phyloP scores from a whole-genome alignment of 108 stramenopile genomes.

The Nannochloropsis salina region DNA sequence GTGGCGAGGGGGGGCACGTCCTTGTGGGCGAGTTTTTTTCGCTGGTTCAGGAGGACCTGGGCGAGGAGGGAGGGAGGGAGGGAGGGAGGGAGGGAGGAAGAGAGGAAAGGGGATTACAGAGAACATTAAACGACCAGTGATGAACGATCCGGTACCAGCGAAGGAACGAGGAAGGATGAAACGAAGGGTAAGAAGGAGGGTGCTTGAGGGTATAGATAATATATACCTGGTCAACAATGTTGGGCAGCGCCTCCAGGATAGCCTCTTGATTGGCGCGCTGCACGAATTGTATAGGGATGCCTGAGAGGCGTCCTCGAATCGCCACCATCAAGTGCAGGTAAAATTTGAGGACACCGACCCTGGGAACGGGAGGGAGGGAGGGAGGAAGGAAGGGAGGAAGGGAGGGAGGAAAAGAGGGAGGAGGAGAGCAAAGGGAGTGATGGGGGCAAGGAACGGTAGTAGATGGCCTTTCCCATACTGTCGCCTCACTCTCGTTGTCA shows the following conservation, averaged over 20 bases:
- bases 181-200: neutral
- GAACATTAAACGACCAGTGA: neutral
- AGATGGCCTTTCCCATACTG: neutral
- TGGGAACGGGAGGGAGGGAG: neutral
- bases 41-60: neutral
- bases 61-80: neutral
- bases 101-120: neutral
- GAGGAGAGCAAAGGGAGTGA: neutral
- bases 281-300: neutral
- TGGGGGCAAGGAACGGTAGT: neutral
- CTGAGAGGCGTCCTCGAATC: neutral
- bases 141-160: too few species aligned
- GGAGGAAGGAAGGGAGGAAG: neutral
- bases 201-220: neutral
- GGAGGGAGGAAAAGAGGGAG: neutral
- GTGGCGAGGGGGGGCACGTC: neutral
- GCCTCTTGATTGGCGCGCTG: neutral
- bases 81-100: neutral
- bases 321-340: conserved; percentile 1
- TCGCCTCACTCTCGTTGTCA: too few species aligned
- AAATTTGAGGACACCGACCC: neutral
- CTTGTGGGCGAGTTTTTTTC: conserved; percentile 12
- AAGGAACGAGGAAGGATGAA: neutral
- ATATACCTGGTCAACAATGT: neutral
- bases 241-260: neutral